phyloP scores from a whole-genome alignment of 768 basidiomycete species.

The Saitozyma podzolica region DNA sequence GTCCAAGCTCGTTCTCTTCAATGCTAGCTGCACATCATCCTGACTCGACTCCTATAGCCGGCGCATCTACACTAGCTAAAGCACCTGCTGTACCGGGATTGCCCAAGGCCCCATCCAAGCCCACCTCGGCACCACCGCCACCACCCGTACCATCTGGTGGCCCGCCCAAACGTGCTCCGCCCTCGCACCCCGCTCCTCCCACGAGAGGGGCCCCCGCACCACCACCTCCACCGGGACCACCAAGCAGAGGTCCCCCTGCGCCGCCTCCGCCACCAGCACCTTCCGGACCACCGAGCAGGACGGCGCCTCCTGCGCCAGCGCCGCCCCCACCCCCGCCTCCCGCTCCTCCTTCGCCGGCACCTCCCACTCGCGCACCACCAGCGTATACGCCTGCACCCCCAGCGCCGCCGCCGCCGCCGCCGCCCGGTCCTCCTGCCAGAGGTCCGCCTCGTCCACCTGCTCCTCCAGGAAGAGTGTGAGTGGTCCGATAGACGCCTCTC shows the following conservation, averaged over 20 bases:
- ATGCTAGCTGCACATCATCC: conserved; percentile 9
- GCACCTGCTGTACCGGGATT: conserved; percentile 42
- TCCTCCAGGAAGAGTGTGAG: conserved; percentile 28
- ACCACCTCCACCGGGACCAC: too few relatives aligned
- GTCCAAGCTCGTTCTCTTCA: conserved; percentile 4
- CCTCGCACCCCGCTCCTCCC: conserved; percentile 24
- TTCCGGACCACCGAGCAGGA: conserved; percentile 5
- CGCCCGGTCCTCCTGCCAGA: conserved; percentile 19
- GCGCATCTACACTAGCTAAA: conserved; percentile 59
- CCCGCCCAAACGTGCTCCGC: conserved; percentile 21
- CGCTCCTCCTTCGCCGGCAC: conserved; percentile 39
- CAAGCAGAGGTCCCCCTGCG: not conserved
- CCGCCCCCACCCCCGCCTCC: conserved; percentile 35
- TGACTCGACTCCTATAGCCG: conserved; percentile 52
- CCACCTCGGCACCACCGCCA: conserved; percentile 23
- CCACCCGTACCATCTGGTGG: conserved; percentile 20
- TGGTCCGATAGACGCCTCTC: not conserved
- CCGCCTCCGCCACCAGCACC: too few relatives aligned
- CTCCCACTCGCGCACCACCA: conserved; percentile 25
- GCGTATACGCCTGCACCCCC: conserved; percentile 10
- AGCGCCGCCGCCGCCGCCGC: conserved; percentile 37
- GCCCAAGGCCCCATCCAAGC: conserved; percentile 50
- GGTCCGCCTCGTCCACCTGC: conserved; percentile 27
- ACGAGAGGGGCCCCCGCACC: conserved; percentile 11
- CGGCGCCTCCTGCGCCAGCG: conserved; percentile 25